Conservation (phyloP, 2,329 filamentous ascomycete genomes). For the Corynespora cassiicola region DNA sequence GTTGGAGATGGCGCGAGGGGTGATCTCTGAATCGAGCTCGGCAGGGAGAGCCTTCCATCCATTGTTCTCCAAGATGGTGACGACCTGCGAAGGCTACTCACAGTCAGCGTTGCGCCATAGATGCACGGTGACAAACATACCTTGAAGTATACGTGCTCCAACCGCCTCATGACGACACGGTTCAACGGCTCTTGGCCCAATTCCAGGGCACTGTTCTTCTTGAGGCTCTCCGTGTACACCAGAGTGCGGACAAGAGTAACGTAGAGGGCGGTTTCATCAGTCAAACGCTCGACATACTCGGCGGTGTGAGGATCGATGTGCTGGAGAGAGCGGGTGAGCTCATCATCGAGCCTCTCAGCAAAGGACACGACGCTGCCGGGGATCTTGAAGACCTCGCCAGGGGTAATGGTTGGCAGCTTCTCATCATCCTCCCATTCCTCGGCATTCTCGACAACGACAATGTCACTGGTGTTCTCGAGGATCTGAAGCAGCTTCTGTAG, state of each 20-base stretch:
- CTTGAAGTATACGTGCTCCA: slow-evolving; percentile 99
- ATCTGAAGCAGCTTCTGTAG: slow-evolving; percentile 78
- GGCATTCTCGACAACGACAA: slow-evolving; percentile 86
- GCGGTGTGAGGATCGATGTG: slow-evolving; percentile 98
- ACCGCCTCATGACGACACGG: slow-evolving; percentile 87
- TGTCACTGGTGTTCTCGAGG: slow-evolving; percentile 79
- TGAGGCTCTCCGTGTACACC: slow-evolving; percentile 85
- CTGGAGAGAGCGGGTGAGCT: slow-evolving; percentile 95
- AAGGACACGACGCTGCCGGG: slow-evolving; percentile 95
- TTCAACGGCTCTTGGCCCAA: slow-evolving; percentile 87
- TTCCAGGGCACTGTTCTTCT: slow-evolving; percentile 73
- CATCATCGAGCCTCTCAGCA: slow-evolving; percentile 93
- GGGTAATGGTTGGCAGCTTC: slow-evolving; percentile 77
- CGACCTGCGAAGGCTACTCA: slow-evolving; percentile 82
- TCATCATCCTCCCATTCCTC: slow-evolving; percentile 99
- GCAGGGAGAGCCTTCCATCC: slow-evolving; percentile 83
- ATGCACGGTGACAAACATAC: slow-evolving; percentile 48
- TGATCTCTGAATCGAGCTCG: slow-evolving; percentile 77
- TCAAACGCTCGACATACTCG: slow-evolving; percentile 94
- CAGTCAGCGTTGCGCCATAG: slow-evolving; percentile 24
- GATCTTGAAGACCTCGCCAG: slow-evolving; percentile 84
- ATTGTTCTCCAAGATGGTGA: slow-evolving; percentile 92
- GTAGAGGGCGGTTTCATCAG: slow-evolving; percentile 90
- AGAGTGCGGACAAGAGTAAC: slow-evolving; percentile 87
- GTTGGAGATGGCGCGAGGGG: slow-evolving; percentile 70